Evolutionary conservation across 2,329 filamentous ascomycete genomes (phyloP).

Genomic region (Alternaria triticina): DNA sequence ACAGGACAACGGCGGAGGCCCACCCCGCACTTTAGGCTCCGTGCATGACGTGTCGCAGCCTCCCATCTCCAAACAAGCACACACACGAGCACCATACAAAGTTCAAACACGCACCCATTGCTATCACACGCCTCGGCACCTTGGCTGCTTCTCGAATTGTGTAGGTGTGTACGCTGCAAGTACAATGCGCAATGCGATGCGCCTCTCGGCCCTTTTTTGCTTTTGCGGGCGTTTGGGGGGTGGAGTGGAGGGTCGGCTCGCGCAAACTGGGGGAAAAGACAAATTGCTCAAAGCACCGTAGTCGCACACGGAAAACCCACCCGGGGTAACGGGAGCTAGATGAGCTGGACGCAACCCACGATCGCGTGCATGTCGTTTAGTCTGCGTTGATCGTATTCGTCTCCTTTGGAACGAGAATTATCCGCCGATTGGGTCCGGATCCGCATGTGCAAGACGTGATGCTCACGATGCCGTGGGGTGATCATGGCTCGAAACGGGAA

Average conservation of each 20-base stretch:
- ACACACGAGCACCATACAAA: conserved; percentile 1
- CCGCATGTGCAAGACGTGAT: conserved; percentile 9
- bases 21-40: neutral
- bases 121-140: conserved; percentile 3
- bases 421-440: conserved; percentile 12
- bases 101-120: neutral
- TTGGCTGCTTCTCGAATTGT: neutral
- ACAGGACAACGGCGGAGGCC: neutral
- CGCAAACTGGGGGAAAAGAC: neutral
- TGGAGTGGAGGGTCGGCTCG: conserved; percentile 1
- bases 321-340: conserved; percentile 14
- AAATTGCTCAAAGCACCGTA: neutral
- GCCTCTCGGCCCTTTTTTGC: neutral
- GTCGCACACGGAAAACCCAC: conserved; percentile 8
- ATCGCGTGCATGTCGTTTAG: neutral
- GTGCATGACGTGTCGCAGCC: conserved; percentile 6
- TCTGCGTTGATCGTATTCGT: neutral
- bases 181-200: neutral
- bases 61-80: conserved; percentile 2
- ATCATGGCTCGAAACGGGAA: conserved; percentile 16
- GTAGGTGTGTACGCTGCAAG: neutral
- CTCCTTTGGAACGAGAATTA: conserved; percentile 9
- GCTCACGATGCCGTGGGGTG: conserved; percentile 18
- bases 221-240: neutral
- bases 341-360: neutral